These are phyloP conservation scores for Solanum chacoense DNA, from an alignment of 305 asterid species.

Conservation along the genomic window DNA sequence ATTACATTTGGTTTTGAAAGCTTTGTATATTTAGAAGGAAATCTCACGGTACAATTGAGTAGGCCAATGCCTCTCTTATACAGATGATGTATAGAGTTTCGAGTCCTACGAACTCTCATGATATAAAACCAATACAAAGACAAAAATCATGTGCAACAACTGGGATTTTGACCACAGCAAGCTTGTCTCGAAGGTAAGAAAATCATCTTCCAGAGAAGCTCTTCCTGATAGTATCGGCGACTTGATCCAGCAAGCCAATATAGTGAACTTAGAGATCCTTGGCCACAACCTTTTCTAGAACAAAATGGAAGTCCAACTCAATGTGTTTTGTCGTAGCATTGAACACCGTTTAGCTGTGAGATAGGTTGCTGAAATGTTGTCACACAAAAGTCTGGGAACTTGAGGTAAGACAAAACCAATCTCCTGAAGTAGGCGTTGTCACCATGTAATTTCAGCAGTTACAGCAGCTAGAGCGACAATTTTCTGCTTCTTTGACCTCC, in stretches of 20 bases:
- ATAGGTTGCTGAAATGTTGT: neutral
- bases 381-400: neutral
- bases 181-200: neutral
- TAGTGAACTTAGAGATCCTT: neutral
- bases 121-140: neutral
- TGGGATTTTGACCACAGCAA: neutral
- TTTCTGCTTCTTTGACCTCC: neutral
- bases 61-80: neutral
- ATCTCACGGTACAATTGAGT: neutral
- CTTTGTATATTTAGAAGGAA: neutral
- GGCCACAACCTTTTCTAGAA: neutral
- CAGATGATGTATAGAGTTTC: neutral
- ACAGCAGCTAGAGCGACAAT: neutral
- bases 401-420: neutral
- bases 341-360: neutral
- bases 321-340: neutral
- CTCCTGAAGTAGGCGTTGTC: neutral
- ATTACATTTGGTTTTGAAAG: neutral
- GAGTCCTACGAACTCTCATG: neutral
- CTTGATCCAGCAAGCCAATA: neutral
- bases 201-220: neutral
- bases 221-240: neutral
- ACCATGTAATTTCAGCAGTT: neutral
- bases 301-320: neutral
- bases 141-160: neutral